Evolutionary conservation across 176 grass and related monocot genomes (phyloP).

Genomic region (Alloteropsis semialata): DNA sequence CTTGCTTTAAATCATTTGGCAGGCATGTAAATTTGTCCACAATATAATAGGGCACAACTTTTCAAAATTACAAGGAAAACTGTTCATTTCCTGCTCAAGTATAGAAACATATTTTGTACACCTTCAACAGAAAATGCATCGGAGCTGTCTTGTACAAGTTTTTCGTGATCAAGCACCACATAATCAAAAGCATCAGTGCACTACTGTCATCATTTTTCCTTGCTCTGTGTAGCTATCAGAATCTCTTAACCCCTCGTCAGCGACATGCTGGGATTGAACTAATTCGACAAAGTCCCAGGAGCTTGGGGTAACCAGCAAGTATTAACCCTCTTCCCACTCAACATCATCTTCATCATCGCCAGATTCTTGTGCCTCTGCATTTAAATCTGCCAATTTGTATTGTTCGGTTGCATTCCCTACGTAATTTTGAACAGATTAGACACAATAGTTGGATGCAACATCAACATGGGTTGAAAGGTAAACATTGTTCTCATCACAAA

Average conservation of each 20-base stretch:
- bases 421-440: constrained; percentile 23
- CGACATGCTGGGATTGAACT: not conserved
- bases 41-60: not conserved
- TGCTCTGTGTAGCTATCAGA: not conserved
- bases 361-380: constrained; percentile 71
- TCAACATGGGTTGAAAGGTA: not conserved
- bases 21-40: not conserved
- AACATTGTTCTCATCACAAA: no score
- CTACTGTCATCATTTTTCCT: not conserved
- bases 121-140: not conserved
- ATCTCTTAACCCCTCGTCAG: not conserved
- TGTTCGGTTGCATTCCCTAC: constrained; percentile 53
- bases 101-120: not conserved
- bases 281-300: not conserved
- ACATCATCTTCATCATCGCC: constrained; percentile 71
- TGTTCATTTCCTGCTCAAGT: not conserved
- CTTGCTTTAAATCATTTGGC: not conserved
- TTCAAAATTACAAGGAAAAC: not conserved
- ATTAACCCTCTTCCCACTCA: constrained; percentile 86
- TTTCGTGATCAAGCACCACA: not conserved
- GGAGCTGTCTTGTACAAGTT: not conserved
- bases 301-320: not conserved
- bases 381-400: constrained; percentile 78
- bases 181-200: not conserved
- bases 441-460: not conserved